phyloP scores from a whole-genome alignment of 495 filamentous ascomycete species.

The Xylaria grammica region DNA sequence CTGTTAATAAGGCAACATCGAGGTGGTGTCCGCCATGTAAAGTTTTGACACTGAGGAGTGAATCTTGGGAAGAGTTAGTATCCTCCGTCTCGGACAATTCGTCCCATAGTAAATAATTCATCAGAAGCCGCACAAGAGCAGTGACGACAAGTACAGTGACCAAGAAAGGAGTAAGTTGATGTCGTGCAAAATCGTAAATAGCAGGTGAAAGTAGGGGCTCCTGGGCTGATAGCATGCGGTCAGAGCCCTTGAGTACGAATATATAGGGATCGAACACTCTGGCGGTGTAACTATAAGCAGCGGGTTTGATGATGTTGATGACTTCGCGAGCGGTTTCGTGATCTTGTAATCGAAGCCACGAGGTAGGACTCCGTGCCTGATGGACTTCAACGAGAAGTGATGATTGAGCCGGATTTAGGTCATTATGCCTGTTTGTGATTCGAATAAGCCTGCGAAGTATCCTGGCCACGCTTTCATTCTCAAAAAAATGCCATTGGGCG shows the following conservation, averaged over 20 bases:
- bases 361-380: slow-evolving; percentile 68
- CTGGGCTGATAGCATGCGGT: slow-evolving; percentile 53
- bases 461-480: slow-evolving; percentile 54
- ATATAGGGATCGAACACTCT: slow-evolving; percentile 70
- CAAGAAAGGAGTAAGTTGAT: slow-evolving; percentile 62
- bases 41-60: slow-evolving; percentile 61
- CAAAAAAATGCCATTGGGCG: slow-evolving; percentile 71
- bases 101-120: slow-evolving; percentile 68
- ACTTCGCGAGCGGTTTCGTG: slow-evolving; percentile 74
- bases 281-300: slow-evolving; percentile 68
- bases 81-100: slow-evolving; percentile 43
- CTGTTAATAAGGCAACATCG: slow-evolving; percentile 65
- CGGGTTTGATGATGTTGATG: slow-evolving; percentile 69
- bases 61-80: slow-evolving; percentile 46
- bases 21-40: slow-evolving; percentile 64
- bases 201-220: slow-evolving; percentile 55
- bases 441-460: slow-evolving; percentile 46
- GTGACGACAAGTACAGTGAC: slow-evolving; percentile 59
- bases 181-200: slow-evolving; percentile 59
- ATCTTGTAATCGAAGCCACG: slow-evolving; percentile 75
- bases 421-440: slow-evolving; percentile 30
- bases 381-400: slow-evolving; percentile 59
- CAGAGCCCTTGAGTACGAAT: slow-evolving; percentile 68
- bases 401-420: slow-evolving; percentile 40
- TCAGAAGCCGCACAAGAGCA: slow-evolving; percentile 63